phyloP scores from a whole-genome alignment of 257 asterid species.

The Echium plantagineum region DNA sequence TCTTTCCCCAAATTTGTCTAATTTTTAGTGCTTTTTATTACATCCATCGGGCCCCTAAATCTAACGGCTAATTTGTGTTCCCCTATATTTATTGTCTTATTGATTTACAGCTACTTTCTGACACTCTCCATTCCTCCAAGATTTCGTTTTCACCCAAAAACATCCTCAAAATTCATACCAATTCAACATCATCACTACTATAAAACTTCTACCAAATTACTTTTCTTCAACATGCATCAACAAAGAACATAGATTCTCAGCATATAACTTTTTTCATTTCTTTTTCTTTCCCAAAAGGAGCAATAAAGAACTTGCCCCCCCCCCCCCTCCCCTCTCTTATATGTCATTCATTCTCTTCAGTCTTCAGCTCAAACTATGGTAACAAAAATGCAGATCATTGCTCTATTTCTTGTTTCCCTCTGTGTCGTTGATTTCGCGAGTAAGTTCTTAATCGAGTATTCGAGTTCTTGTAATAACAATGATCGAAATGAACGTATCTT shows the following conservation, averaged over 20 bases:
- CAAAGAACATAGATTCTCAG: conserved; percentile 9
- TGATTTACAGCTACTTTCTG: conserved; percentile 1
- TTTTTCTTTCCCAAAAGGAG: conserved; percentile 3
- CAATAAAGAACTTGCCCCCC: not conserved
- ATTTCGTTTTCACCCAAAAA: too few relatives aligned
- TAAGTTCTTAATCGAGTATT: conserved; percentile 4
- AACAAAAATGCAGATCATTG: not conserved
- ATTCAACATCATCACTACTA: not conserved
- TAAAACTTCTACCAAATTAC: too few relatives aligned
- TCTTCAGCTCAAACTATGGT: too few relatives aligned
- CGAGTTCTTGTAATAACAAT: too few relatives aligned
- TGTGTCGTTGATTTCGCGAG: not conserved
- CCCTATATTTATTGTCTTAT: too few relatives aligned
- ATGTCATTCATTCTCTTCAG: not conserved
- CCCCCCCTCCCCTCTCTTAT: not conserved
- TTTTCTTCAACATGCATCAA: not conserved
- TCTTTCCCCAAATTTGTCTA: too few relatives aligned
- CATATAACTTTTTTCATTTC: not conserved
- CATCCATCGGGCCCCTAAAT: too few relatives aligned
- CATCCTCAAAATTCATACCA: not conserved
- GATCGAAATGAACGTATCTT: too few relatives aligned
- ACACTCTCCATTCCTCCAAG: not conserved
- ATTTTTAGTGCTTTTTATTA: too few relatives aligned
- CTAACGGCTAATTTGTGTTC: too few relatives aligned
- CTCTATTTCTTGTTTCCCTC: not conserved